These are phyloP conservation scores for Populus ilicifolia DNA, from an alignment of 345 rosid genomes.

Conservation along the genomic window DNA sequence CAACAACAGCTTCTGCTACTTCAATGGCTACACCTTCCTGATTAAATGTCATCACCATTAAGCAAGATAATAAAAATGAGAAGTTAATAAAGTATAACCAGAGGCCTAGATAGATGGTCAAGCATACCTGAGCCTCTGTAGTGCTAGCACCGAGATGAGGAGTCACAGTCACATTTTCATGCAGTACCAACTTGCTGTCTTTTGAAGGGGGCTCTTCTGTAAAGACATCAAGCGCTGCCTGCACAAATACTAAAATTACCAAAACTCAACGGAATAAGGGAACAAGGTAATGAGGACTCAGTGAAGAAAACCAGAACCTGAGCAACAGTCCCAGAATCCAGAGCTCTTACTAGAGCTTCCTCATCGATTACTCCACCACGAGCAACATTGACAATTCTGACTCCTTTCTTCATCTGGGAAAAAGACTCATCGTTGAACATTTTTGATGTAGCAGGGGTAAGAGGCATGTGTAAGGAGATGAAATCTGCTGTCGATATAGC, in stretches of 20 bases:
- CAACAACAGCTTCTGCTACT: constrained; percentile 19
- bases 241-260: neutral
- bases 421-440: constrained; percentile 25
- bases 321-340: constrained; percentile 25
- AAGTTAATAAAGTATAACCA: neutral
- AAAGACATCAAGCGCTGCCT: constrained; percentile 31
- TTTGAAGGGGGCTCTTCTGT: constrained; percentile 22
- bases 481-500: constrained; percentile 24
- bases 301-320: constrained; percentile 16
- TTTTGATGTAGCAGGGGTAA: constrained; percentile 23
- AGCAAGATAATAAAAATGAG: neutral
- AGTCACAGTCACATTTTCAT: constrained; percentile 26
- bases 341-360: constrained; percentile 28
- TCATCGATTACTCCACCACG: constrained; percentile 30
- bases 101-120: neutral
- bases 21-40: constrained; percentile 25
- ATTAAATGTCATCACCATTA: neutral
- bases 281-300: neutral
- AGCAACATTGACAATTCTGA: constrained; percentile 27
- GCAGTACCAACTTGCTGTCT: constrained; percentile 25
- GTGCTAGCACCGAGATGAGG: constrained; percentile 33
- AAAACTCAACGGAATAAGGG: neutral
- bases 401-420: constrained; percentile 25
- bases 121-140: constrained; percentile 23
- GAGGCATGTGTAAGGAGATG: constrained; percentile 27